phyloP scores from a whole-genome alignment of 140 eudicot species.

The Flaveria floridana region DNA sequence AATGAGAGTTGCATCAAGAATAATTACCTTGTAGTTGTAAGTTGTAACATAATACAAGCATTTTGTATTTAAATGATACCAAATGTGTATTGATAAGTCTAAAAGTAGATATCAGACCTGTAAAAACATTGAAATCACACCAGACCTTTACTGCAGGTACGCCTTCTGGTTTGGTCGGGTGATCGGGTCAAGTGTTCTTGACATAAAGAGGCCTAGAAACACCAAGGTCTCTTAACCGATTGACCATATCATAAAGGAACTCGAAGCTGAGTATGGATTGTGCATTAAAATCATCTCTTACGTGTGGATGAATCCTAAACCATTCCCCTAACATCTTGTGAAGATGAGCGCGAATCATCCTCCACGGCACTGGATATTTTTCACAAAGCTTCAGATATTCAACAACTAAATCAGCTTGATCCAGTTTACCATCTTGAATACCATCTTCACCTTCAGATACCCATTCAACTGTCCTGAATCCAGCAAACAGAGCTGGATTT shows the following conservation, averaged over 20 bases:
- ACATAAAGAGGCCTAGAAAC: constrained; percentile 61
- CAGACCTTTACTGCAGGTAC: constrained; percentile 30
- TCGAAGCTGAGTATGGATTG: constrained; percentile 68
- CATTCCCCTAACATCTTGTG: constrained; percentile 88
- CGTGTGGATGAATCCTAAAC: constrained; percentile 74
- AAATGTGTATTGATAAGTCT: background rate
- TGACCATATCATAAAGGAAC: constrained; percentile 62
- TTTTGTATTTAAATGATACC: background rate
- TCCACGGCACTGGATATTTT: constrained; percentile 84
- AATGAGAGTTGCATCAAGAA: background rate
- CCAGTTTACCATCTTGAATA: constrained; percentile 48
- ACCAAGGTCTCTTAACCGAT: constrained; percentile 61
- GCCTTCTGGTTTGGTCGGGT: constrained; percentile 4
- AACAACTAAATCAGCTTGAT: constrained; percentile 63
- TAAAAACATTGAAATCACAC: constrained; percentile 12
- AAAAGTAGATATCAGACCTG: background rate
- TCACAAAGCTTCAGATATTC: constrained; percentile 81
- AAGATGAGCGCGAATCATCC: constrained; percentile 77
- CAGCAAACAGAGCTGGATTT: constrained; percentile 77
- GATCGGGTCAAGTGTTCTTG: constrained; percentile 34
- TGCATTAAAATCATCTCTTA: constrained; percentile 77
- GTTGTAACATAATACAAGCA: background rate
- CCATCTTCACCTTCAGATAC: constrained; percentile 39
- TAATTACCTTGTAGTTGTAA: constrained; percentile 1
- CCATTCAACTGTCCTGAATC: constrained; percentile 67